Percentiles rank a stretch among this genome's conserved stretches.
Evolutionary conservation across 1,284 basidiomycete species (phyloP).

Genomic region (Ganoderma meredithae): DNA sequence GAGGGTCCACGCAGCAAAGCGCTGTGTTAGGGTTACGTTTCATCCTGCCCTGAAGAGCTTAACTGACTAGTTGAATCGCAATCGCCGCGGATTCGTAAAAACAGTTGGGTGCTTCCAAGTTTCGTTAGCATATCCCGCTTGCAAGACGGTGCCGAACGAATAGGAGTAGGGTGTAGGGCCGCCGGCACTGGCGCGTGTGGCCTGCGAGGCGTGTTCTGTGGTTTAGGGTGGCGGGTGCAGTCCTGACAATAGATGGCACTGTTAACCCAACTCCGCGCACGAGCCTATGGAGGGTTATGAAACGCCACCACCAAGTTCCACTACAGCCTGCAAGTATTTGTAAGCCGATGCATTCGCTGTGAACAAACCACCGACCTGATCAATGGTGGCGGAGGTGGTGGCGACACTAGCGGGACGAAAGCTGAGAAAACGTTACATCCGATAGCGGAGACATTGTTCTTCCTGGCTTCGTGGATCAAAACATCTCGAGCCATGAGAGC

Average conservation of each 20-base stretch:
- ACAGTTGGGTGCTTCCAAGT: not conserved
- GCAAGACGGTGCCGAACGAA: not conserved
- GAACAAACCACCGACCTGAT: not conserved
- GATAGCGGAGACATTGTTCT: not conserved
- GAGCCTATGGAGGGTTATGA: not conserved
- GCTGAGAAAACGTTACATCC: not conserved
- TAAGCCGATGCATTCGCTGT: not conserved
- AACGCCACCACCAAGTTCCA: not conserved
- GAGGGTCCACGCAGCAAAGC: not conserved
- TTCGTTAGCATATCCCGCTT: not conserved
- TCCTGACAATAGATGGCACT: not conserved
- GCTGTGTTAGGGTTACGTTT: not conserved
- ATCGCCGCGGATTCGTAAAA: constrained; percentile 4
- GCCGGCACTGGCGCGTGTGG: not conserved
- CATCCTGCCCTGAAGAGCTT: not conserved
- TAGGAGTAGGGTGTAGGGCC: not conserved
- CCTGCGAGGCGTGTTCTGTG: not conserved
- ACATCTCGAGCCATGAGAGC: no score
- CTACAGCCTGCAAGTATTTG: not conserved
- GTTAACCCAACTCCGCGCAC: not conserved
- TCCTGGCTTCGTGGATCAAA: not conserved
- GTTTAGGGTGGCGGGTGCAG: not conserved
- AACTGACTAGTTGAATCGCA: not conserved
- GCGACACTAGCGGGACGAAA: not conserved
- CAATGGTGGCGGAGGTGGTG: not conserved